Evolutionary conservation across 208 protist genomes (phyloP).

Genomic region (Wallacemonas sp.): DNA sequence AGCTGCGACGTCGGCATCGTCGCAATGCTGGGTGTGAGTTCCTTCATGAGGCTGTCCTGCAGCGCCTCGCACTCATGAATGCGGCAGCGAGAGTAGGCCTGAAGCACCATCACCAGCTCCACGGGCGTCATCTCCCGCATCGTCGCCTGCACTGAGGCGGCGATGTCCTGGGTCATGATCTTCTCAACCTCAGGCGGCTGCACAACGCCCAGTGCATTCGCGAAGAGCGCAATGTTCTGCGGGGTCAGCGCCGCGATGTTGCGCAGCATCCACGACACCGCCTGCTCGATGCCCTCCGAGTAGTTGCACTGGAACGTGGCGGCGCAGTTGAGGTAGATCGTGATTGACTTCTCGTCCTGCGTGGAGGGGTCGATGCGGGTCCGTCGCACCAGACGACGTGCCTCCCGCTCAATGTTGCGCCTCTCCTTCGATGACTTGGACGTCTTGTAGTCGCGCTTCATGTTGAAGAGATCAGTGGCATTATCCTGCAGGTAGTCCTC

Average conservation of each 20-base stretch:
- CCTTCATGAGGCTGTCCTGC: conserved; percentile 46
- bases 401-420: conserved; percentile 41
- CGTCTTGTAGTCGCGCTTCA: conserved; percentile 66
- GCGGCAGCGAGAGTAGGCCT: conserved; percentile 62
- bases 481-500: conserved; percentile 44
- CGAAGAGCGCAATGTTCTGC: conserved; percentile 79
- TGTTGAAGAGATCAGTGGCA: conserved; percentile 52
- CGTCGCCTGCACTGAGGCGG: conserved; percentile 43
- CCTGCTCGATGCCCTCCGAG: conserved; percentile 51
- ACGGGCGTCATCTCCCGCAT: conserved; percentile 74
- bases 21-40: conserved; percentile 50
- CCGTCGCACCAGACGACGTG: conserved; percentile 47
- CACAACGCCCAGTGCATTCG: conserved; percentile 66
- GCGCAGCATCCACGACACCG: conserved; percentile 59
- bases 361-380: conserved; percentile 75
- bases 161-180: conserved; percentile 46
- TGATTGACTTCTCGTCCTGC: conserved; percentile 80
- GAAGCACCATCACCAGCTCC: conserved; percentile 83
- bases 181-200: conserved; percentile 31
- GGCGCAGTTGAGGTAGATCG: conserved; percentile 75
- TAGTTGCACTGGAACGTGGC: conserved; percentile 46
- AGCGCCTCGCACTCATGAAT: conserved; percentile 40
- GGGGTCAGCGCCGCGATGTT: conserved; percentile 64
- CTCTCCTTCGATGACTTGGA: conserved; percentile 59
- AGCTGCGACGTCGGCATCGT: conserved; percentile 73